Evolutionary conservation across 805 yeast species (phyloP), one percentile per base, ranked within the genome.

Genomic region (Teunomyces stri): DNA sequence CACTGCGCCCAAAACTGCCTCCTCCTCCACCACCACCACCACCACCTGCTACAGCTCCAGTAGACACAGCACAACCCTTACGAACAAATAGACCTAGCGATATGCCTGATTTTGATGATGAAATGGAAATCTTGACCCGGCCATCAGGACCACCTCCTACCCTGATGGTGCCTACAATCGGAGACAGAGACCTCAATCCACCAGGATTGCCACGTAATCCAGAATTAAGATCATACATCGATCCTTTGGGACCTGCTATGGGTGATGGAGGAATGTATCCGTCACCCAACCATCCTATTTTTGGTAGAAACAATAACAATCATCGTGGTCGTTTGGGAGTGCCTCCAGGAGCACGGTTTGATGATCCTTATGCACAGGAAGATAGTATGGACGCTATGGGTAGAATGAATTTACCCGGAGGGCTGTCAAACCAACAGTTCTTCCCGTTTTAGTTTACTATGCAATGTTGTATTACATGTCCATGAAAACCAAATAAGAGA

Each of bases 231-330:
- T 79, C 80, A 1, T 70, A 54, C 38, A 33, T 75, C 4, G 81
- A 76, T 52, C 81, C 81, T 3, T 54, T 67, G 42, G 57, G 59
- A 3, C 52, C 61, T 5, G 42, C 50, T 0, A 45, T 50, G 13
- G 45, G 41, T n/a, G 65, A 60, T 25, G 79, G 80, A 11, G 86
- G 85, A 0, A 80, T 81, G 86, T 64, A 75, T 46, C 81, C 83
- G 1, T 69, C 78, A 3, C 56, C 69, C 1, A 59, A 74, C 38
- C 84, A 81, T 55, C 85, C 84, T 0, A 47, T 81, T 6, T 81
- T 81, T 53, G 69, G 68, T n/a, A 31, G 34, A 31, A 31, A 31
- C 18, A 13, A 31, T 31, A 7, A 25, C 7, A 25, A 25, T 9
- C 27, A 3, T 25, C 11, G 27, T 25, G 27, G 18, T 13, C 58